phyloP scores from a whole-genome alignment of 495 filamentous ascomycete genomes.

The Oidiodendron maius region DNA sequence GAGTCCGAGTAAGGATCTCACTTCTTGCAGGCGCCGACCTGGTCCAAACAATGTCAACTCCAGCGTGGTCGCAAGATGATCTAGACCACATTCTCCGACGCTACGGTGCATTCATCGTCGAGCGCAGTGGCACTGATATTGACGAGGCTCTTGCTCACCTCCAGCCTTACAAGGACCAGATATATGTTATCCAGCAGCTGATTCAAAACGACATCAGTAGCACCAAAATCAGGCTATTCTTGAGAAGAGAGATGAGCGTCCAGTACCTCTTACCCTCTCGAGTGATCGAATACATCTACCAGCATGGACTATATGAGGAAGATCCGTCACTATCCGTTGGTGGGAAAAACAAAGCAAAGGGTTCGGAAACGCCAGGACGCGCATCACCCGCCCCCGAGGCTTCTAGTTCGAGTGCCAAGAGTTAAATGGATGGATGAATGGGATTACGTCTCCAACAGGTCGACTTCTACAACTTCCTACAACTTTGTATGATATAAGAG shows the following conservation, averaged over 20 bases:
- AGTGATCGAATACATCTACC: conserved; percentile 74
- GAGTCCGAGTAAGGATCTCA: conserved; percentile 52
- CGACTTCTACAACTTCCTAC: neutral
- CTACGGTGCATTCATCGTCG: conserved; percentile 85
- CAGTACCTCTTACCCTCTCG: conserved; percentile 54
- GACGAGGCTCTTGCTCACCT: conserved; percentile 73
- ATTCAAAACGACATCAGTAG: conserved; percentile 88
- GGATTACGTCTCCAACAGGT: neutral
- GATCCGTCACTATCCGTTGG: conserved; percentile 32
- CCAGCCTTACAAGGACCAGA: conserved; percentile 64
- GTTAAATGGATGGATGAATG: conserved; percentile 21
- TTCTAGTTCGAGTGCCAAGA: conserved; percentile 7
- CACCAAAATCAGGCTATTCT: conserved; percentile 81
- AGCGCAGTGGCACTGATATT: conserved; percentile 84
- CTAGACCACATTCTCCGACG: conserved; percentile 80
- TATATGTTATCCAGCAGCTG: conserved; percentile 78
- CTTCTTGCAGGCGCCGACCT: conserved; percentile 79
- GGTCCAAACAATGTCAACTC: conserved; percentile 66
- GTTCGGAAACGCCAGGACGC: conserved; percentile 4
- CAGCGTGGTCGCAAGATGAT: conserved; percentile 74
- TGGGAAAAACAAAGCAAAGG: conserved; percentile 30
- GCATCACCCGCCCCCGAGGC: conserved; percentile 9
- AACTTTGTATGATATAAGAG: neutral
- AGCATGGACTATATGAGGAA: conserved; percentile 67
- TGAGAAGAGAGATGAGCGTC: conserved; percentile 70